A percentile compares a stretch with the other conserved stretches of the same genome.
Evolutionary conservation across 2,329 filamentous ascomycete species (phyloP).

Genomic region (Xylaria sp.): DNA sequence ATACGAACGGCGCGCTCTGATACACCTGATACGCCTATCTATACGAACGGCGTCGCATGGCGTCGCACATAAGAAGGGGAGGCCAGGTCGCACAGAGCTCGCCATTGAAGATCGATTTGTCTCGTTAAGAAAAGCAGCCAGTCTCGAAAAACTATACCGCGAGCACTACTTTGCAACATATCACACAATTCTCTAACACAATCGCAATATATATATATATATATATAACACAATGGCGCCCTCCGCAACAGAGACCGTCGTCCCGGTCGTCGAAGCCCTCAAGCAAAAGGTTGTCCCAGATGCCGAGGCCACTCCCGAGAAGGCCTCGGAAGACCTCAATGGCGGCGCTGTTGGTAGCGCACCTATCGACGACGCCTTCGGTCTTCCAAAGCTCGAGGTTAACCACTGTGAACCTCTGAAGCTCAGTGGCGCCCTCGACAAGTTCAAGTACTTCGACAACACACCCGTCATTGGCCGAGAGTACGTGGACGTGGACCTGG

Average conservation of each 20-base stretch:
- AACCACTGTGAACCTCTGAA: conserved; percentile 55
- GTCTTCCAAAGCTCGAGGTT: conserved; percentile 42
- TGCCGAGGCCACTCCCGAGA: conserved; percentile 18
- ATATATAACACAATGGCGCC: conserved; percentile 41
- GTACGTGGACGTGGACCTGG: conserved; percentile 67
- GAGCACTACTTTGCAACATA: not conserved
- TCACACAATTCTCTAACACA: not conserved
- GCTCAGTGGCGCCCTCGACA: conserved; percentile 62
- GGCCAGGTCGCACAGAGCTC: conserved; percentile 11
- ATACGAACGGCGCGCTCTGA: conserved; percentile 4
- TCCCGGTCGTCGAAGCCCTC: conserved; percentile 41
- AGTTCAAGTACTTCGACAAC: conserved; percentile 66
- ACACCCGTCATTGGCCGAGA: conserved; percentile 73
- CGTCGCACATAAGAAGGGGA: conserved; percentile 27
- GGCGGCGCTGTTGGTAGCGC: conserved; percentile 36
- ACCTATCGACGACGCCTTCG: conserved; percentile 27
- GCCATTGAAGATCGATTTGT: not conserved
- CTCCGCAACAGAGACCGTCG: conserved; percentile 44
- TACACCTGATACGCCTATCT: too few relatives aligned
- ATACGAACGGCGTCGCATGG: not conserved
- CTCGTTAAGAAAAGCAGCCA: conserved; percentile 1
- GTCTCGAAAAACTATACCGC: not conserved
- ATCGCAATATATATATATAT: not conserved
- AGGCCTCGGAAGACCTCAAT: conserved; percentile 30
- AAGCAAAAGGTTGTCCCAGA: conserved; percentile 42